Percentiles rank a stretch among this genome's conserved stretches.
phyloP scores from a whole-genome alignment of 164 flowering plant species.

The Liquidambar formosana region DNA sequence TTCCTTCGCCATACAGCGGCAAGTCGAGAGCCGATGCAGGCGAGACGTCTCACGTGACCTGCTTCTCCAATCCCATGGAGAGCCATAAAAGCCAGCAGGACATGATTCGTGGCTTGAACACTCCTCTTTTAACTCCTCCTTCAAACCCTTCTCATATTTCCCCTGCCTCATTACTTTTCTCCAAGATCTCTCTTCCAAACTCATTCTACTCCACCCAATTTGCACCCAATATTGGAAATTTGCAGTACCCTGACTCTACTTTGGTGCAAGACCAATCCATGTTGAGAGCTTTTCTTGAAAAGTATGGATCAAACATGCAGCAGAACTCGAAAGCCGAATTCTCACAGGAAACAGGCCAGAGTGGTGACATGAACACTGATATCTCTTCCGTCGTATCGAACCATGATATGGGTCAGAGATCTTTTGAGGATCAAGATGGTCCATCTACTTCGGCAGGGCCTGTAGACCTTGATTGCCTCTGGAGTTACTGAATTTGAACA shows the following conservation, averaged over 20 bases:
- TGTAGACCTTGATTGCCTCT: conserved; percentile 41
- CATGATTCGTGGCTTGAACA: conserved; percentile 20
- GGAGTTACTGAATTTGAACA: conserved; percentile 33
- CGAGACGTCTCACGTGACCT: conserved; percentile 35
- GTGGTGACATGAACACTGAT: conserved; percentile 26
- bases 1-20: conserved; percentile 22
- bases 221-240: conserved; percentile 6
- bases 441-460: conserved; percentile 36
- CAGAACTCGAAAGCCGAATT: conserved; percentile 16
- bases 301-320: conserved; percentile 13
- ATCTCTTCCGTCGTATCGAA: conserved; percentile 32
- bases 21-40: not conserved
- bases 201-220: conserved; percentile 14
- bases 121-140: not conserved
- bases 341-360: conserved; percentile 26
- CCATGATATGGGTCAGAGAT: conserved; percentile 23
- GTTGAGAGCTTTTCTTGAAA: conserved; percentile 27
- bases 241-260: conserved; percentile 21
- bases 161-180: conserved; percentile 6
- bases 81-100: conserved; percentile 32
- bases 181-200: conserved; percentile 10
- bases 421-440: conserved; percentile 32
- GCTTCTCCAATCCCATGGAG: conserved; percentile 39
- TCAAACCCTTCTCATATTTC: conserved; percentile 11
- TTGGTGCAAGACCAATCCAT: conserved; percentile 36